These are phyloP conservation scores for Mucuna pruriens DNA, from an alignment of 306 rosid species.

Conservation along the genomic window DNA sequence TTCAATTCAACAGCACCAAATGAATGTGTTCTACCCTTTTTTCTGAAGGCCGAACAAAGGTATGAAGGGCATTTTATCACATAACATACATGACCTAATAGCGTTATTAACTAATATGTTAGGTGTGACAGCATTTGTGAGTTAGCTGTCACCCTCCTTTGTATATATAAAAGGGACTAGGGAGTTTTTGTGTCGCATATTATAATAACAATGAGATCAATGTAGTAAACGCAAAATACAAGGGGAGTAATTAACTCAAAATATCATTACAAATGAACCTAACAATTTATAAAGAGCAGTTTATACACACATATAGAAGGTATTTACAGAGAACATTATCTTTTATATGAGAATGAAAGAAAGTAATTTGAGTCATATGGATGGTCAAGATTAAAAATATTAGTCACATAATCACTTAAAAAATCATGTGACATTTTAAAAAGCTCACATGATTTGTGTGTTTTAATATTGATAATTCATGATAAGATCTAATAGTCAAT, in stretches of 20 bases:
- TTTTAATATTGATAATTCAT: too few relatives aligned
- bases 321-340: too few relatives aligned
- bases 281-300: background rate
- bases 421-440: too few relatives aligned
- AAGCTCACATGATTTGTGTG: too few relatives aligned
- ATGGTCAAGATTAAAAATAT: too few relatives aligned
- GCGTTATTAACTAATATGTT: constrained; percentile 23
- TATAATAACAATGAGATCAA: too few relatives aligned
- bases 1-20: background rate
- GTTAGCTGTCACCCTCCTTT: background rate
- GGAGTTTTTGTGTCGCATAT: background rate
- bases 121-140: constrained; percentile 15
- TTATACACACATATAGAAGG: too few relatives aligned
- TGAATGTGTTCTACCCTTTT: background rate
- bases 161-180: background rate
- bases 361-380: too few relatives aligned
- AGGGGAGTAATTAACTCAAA: background rate
- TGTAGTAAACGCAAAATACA: too few relatives aligned
- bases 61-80: constrained; percentile 13
- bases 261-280: background rate
- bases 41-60: constrained; percentile 15
- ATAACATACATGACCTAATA: constrained; percentile 20
- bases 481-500: too few relatives aligned
- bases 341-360: too few relatives aligned
- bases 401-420: too few relatives aligned